Evolutionary conservation across 2,329 filamentous ascomycete genomes (phyloP).

Genomic region (Colletotrichum endophyticum): DNA sequence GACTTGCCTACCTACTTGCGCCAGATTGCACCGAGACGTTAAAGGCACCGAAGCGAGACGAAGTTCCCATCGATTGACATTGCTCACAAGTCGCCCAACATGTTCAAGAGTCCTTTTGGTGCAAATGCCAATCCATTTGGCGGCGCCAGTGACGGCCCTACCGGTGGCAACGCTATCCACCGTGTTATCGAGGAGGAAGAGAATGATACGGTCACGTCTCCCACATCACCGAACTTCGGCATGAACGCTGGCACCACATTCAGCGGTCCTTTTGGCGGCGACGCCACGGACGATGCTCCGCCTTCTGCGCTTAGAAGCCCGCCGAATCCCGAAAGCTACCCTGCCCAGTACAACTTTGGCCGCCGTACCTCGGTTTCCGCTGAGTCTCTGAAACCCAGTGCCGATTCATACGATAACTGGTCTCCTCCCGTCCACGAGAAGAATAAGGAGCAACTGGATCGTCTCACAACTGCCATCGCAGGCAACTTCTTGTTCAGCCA

Average conservation of each 20-base stretch:
- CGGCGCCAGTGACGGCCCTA: conserved; percentile 45
- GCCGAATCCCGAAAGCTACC: conserved; percentile 73
- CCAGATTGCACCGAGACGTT: background rate
- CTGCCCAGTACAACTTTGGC: conserved; percentile 91
- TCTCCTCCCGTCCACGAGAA: conserved; percentile 86
- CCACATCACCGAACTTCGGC: conserved; percentile 68
- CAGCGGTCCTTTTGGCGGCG: conserved; percentile 56
- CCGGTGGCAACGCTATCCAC: conserved; percentile 43
- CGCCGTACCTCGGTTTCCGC: conserved; percentile 96
- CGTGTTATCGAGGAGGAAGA: conserved; percentile 84
- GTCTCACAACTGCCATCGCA: conserved; percentile 81
- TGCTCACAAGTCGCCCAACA: conserved; percentile 69
- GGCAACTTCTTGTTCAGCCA: conserved; percentile 95
- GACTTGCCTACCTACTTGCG: conserved; percentile 57
- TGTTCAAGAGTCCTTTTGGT: conserved; percentile 77
- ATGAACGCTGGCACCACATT: conserved; percentile 47
- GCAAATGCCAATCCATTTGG: conserved; percentile 77
- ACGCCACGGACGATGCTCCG: conserved; percentile 51
- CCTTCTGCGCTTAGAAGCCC: conserved; percentile 50
- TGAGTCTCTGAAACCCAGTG: conserved; percentile 90
- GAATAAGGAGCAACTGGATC: conserved; percentile 77
- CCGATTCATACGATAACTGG: conserved; percentile 87
- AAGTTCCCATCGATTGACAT: background rate
- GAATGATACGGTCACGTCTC: conserved; percentile 76
- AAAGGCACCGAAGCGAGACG: background rate